Conservation (phyloP, 331 rosid genomes). For the Cydonia oblonga region DNA sequence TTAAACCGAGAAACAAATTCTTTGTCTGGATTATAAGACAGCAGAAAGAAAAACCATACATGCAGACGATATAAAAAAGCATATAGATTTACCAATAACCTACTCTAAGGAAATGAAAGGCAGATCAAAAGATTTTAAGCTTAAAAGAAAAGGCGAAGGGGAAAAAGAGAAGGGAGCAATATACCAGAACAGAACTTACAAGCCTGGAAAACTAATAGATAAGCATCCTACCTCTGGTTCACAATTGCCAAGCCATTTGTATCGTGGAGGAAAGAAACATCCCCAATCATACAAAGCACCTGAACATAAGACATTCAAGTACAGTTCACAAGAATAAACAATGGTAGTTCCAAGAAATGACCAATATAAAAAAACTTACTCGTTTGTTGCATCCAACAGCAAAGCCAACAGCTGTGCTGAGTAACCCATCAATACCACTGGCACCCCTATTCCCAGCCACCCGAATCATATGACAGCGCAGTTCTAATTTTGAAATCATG, state of each 20-base stretch:
- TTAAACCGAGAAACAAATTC: not conserved
- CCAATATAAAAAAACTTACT: slow-evolving; percentile 24
- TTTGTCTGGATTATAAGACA: not conserved
- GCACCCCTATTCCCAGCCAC: slow-evolving; percentile 92
- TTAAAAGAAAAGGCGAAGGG: not conserved
- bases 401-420: slow-evolving; percentile 92
- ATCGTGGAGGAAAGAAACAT: slow-evolving; percentile 83
- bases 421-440: slow-evolving; percentile 92
- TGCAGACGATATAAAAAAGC: not conserved
- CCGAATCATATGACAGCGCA: slow-evolving; percentile 51
- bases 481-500: slow-evolving; percentile 33
- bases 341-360: not conserved
- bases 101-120: not conserved
- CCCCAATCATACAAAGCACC: slow-evolving; percentile 84
- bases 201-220: slow-evolving; percentile 2
- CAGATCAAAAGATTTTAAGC: not conserved
- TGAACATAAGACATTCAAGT: slow-evolving; percentile 10
- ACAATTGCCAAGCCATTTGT: slow-evolving; percentile 82
- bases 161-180: not conserved
- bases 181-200: slow-evolving; percentile 1
- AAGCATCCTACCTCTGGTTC: slow-evolving; percentile 55
- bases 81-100: not conserved
- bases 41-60: not conserved
- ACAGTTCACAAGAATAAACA: too few relatives aligned
- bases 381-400: slow-evolving; percentile 79